Percentiles rank a stretch among this genome's conserved stretches.
phyloP scores from a whole-genome alignment of 2,329 filamentous ascomycete species.

The Nigrograna mackinnonii region DNA sequence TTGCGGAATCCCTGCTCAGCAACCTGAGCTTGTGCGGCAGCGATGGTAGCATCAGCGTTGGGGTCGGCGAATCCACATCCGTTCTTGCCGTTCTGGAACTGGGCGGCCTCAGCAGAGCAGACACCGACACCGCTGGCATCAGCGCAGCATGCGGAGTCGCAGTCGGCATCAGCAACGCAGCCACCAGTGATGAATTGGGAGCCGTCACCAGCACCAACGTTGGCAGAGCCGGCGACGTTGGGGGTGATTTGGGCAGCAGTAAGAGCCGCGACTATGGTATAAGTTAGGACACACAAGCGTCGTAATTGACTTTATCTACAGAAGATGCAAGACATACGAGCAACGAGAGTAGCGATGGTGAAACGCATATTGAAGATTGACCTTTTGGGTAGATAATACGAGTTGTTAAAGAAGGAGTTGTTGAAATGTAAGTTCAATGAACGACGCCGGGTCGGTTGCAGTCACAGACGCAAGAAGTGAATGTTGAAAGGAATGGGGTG shows the following conservation, averaged over 20 bases:
- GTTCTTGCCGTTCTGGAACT: slow-evolving; percentile 32
- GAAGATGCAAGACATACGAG: slow-evolving; percentile 9
- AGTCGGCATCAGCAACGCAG: slow-evolving; percentile 31
- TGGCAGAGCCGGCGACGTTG: slow-evolving; percentile 29
- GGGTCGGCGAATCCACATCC: slow-evolving; percentile 33
- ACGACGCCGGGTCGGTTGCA: slow-evolving; percentile 34
- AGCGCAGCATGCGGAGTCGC: slow-evolving; percentile 28
- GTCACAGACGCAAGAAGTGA: slow-evolving; percentile 32
- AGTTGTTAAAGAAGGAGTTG: slow-evolving; percentile 10
- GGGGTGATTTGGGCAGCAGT: slow-evolving; percentile 21
- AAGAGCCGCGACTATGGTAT: slow-evolving; percentile 10
- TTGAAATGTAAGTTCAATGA: slow-evolving; percentile 17
- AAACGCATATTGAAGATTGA: slow-evolving; percentile 20
- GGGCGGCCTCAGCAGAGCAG: slow-evolving; percentile 30
- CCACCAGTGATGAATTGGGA: slow-evolving; percentile 36
- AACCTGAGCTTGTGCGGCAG: slow-evolving; percentile 32
- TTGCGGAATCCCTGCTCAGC: slow-evolving; percentile 30
- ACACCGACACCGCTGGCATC: slow-evolving; percentile 25
- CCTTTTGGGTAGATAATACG: slow-evolving; percentile 1
- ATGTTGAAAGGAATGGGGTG: slow-evolving; percentile 1
- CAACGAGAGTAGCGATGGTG: slow-evolving; percentile 18
- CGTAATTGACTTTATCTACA: neutral
- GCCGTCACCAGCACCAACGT: slow-evolving; percentile 28
- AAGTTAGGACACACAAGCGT: too few relatives aligned
- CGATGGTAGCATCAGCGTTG: slow-evolving; percentile 28